phyloP scores from a whole-genome alignment of 805 yeast genomes.

The Metschnikowia lochheadii region DNA sequence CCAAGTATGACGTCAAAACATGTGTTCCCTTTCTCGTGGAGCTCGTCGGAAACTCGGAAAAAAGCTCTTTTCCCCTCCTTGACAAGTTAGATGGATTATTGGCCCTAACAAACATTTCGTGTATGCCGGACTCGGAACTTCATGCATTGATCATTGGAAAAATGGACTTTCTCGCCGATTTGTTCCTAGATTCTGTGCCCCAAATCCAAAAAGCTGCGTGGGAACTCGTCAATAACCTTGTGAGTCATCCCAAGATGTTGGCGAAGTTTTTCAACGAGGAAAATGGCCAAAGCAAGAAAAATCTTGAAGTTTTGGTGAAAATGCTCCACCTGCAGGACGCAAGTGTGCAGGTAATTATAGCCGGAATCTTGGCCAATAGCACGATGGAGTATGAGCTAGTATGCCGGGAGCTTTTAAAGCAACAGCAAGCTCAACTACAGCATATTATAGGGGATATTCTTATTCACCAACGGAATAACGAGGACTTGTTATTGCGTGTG shows the following conservation, averaged over 20 bases:
- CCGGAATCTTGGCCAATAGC: conserved; percentile 40
- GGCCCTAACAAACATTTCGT: conserved; percentile 66
- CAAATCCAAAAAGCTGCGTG: conserved; percentile 55
- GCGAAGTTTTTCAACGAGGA: conserved; percentile 59
- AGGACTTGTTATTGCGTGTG: conserved; percentile 28
- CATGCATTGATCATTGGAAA: conserved; percentile 39
- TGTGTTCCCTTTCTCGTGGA: conserved; percentile 48
- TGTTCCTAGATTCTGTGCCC: conserved; percentile 36
- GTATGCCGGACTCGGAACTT: conserved; percentile 38
- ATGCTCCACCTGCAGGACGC: conserved; percentile 32
- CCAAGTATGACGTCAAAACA: conserved; percentile 37
- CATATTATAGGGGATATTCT: conserved; percentile 22
- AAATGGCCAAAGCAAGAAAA: conserved; percentile 31
- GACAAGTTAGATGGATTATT: conserved; percentile 55
- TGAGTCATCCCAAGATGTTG: conserved; percentile 37
- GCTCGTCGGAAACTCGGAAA: conserved; percentile 13
- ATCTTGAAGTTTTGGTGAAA: conserved; percentile 30
- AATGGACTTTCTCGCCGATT: conserved; percentile 45
- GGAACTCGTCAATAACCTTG: conserved; percentile 62
- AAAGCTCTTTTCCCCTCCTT: conserved; percentile 8
- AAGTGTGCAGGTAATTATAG: conserved; percentile 23
- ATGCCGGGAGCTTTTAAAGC: conserved; percentile 20
- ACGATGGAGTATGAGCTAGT: conserved; percentile 37
- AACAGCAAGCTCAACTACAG: conserved; percentile 11
- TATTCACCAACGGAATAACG: conserved; percentile 19